Conservation (phyloP, 1,139 yeast genomes). For the Magnusiomyces paraingens region DNA sequence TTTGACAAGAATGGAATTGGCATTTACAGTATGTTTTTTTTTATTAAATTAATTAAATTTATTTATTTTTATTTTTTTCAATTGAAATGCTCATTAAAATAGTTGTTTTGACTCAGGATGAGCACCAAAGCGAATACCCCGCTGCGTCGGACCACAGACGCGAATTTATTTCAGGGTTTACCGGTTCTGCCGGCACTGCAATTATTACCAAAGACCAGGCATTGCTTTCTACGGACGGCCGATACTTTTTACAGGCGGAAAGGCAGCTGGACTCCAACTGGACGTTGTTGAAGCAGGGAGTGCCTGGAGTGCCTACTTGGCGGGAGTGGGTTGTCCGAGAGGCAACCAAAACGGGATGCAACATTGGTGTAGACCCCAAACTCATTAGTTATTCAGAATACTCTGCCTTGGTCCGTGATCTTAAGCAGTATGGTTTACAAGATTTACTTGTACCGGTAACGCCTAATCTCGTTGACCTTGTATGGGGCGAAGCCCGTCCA, state of each 20-base stretch:
- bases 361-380: conserved; percentile 60
- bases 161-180: conserved; percentile 71
- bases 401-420: conserved; percentile 32
- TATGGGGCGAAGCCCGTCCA: conserved; percentile 55
- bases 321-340: conserved; percentile 64
- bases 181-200: conserved; percentile 95
- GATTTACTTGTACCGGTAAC: conserved; percentile 48
- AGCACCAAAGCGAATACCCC: conserved; percentile 89
- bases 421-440: conserved; percentile 26
- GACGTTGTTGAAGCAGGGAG: conserved; percentile 76
- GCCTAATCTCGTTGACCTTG: conserved; percentile 65
- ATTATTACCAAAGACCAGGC: conserved; percentile 70
- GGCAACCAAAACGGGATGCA: conserved; percentile 30
- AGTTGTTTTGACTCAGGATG: conserved; percentile 85
- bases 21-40: conserved; percentile 41
- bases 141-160: conserved; percentile 75
- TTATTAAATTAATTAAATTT: conserved; percentile 19
- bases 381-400: conserved; percentile 51
- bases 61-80: conserved; percentile 42
- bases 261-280: conserved; percentile 81
- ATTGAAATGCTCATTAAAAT: conserved; percentile 26
- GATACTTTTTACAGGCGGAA: conserved; percentile 87
- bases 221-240: conserved; percentile 85
- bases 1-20: conserved; percentile 65
- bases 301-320: conserved; percentile 73